Evolutionary conservation across 768 basidiomycete genomes (phyloP).

Genomic region (Russula virescens): DNA sequence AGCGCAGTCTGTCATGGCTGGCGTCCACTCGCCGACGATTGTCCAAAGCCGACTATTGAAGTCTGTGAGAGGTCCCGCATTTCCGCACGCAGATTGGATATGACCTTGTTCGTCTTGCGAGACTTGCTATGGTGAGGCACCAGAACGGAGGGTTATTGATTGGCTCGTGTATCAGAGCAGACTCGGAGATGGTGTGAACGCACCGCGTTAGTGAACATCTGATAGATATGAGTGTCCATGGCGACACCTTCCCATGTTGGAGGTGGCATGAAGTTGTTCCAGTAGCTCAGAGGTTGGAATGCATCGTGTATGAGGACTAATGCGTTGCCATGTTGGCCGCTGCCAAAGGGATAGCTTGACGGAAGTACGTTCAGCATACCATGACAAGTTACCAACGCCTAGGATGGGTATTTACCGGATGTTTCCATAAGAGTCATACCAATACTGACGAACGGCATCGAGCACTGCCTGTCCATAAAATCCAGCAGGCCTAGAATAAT

Average conservation of each 20-base stretch:
- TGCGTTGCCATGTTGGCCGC: constrained; percentile 45
- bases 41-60: constrained; percentile 61
- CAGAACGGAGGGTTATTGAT: neutral
- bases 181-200: too few relatives aligned
- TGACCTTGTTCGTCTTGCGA: constrained; percentile 47
- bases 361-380: constrained; percentile 8
- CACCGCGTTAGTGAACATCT: constrained; percentile 60
- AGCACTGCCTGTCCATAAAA: constrained; percentile 50
- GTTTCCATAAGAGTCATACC: constrained; percentile 67
- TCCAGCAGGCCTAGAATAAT: constrained; percentile 58
- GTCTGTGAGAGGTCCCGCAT: constrained; percentile 39
- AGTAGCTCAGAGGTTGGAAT: constrained; percentile 67
- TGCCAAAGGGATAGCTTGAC: constrained; percentile 12
- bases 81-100: constrained; percentile 52
- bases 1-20: constrained; percentile 71
- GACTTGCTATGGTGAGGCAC: constrained; percentile 35
- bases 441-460: constrained; percentile 51
- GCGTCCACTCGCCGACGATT: constrained; percentile 85
- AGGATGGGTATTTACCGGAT: constrained; percentile 44
- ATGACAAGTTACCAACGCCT: constrained; percentile 4
- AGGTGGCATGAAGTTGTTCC: constrained; percentile 53
- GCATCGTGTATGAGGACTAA: constrained; percentile 71
- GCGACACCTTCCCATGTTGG: constrained; percentile 58
- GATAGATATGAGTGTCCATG: constrained; percentile 78
- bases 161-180: neutral